Evolutionary conservation across 208 protist species (phyloP), one percentile per base, ranked within the genome.

Genomic region (Trichomonas vaginalis): DNA sequence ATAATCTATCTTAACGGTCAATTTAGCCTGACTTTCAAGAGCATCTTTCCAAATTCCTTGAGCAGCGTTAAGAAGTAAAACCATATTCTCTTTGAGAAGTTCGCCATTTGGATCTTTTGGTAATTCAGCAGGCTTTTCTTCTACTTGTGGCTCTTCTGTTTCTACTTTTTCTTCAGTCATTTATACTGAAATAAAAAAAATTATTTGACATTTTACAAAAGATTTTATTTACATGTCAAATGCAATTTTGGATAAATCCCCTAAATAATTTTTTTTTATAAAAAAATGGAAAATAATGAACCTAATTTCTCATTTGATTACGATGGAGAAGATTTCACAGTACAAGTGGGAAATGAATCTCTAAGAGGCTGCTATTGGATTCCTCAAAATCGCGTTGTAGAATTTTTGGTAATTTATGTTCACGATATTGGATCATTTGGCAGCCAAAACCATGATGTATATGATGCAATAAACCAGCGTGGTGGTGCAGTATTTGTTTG

Each of bases 301-400:
- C 35, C 82, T 32, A 39, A 47, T 47, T 88, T 88, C 39, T 45
- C 32, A 14, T 88, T 88, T 39, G 82, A 88, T 23, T 92, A 92
- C 37, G 86, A 92, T 92, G 86, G 86, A 0, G 86, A 92, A 39
- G 86, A 92, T 92, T 92, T 92, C 46, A 92, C 86, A 51, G 51
- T 92, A 92, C 86, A 42, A n/a, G 42, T 92, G 8, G 56, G 21
- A 12, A 9, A 40, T 15, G 48, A 51, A 15, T 48, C 45, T 12
- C 45, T 92, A 12, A 42, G 86, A 14, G 86, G 86, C 17, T 92
- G 86, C 46, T 42, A 92, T 48, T 92, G 86, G 86, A 35, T 42
- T 4, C 86, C 86, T 32, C 40, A 92, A 92, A 40, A 27, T 39
- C 86, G 51, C 17, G 56, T 70, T 70, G 40, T 45, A 8, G 86